Conservation (phyloP, 106 monocot genomes). For the Allium cepa region DNA sequence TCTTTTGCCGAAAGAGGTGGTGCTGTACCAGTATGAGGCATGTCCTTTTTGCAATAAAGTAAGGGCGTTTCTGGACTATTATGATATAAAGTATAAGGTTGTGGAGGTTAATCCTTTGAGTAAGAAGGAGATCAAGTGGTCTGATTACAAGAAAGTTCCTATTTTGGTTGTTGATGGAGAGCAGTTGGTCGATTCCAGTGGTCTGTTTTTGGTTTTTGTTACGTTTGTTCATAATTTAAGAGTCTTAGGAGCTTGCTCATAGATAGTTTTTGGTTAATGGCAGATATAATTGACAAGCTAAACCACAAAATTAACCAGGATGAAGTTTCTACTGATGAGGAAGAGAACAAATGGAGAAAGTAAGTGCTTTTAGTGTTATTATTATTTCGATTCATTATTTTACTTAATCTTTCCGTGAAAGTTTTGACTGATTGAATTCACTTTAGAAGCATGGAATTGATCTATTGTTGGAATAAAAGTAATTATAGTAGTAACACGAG, state of each 20-base stretch:
- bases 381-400: too few relatives aligned
- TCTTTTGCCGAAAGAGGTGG: constrained; percentile 62
- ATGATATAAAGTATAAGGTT: constrained; percentile 89
- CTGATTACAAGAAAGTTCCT: constrained; percentile 94
- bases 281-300: constrained; percentile 75
- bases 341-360: constrained; percentile 87
- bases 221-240: background rate
- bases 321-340: constrained; percentile 27
- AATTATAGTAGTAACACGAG: too few relatives aligned
- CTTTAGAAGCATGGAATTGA: too few relatives aligned
- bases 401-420: too few relatives aligned
- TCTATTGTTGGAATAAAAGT: too few relatives aligned
- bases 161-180: constrained; percentile 87
- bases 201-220: constrained; percentile 18
- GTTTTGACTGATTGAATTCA: too few relatives aligned
- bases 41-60: constrained; percentile 99
- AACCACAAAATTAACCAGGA: constrained; percentile 45
- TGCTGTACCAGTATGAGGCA: constrained; percentile 93
- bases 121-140: constrained; percentile 98
- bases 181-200: constrained; percentile 78
- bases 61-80: constrained; percentile 89
- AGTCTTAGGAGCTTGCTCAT: background rate
- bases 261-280: background rate
- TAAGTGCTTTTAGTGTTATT: background rate
- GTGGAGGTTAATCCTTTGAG: constrained; percentile 94